Conservation (phyloP, 2,329 filamentous ascomycete genomes). For the Fusarium armeniacum region DNA sequence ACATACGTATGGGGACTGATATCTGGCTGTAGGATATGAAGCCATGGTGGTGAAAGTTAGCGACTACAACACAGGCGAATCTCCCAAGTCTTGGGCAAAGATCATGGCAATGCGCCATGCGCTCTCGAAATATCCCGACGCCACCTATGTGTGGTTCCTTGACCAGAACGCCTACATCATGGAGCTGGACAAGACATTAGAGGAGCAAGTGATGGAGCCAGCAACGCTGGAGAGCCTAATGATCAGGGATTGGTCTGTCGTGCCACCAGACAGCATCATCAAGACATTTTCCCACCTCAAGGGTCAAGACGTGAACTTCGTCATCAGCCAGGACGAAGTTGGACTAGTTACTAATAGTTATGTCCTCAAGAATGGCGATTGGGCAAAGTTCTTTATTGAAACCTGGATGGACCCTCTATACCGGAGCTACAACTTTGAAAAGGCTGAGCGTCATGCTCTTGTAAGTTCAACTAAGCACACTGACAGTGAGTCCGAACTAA, state of each 20-base stretch:
- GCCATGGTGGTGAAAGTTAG: constrained; percentile 84
- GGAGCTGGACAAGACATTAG: constrained; percentile 79
- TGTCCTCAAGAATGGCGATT: constrained; percentile 85
- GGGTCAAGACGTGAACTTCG: constrained; percentile 81
- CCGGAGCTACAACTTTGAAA: constrained; percentile 94
- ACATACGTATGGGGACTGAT: constrained; percentile 15
- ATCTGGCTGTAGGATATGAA: constrained; percentile 77
- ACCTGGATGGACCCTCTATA: constrained; percentile 97
- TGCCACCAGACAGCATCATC: constrained; percentile 96
- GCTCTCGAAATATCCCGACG: constrained; percentile 82
- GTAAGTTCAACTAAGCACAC: constrained; percentile 64
- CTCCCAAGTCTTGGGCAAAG: constrained; percentile 77
- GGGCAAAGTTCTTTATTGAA: constrained; percentile 93
- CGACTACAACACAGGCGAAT: constrained; percentile 78
- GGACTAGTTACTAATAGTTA: constrained; percentile 84
- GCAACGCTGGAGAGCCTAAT: constrained; percentile 80
- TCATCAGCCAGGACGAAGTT: constrained; percentile 86
- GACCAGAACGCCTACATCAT: constrained; percentile 90
- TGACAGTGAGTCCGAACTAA: not conserved
- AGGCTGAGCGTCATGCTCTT: constrained; percentile 91
- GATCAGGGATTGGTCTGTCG: constrained; percentile 87
- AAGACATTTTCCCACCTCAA: constrained; percentile 90
- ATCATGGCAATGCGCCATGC: constrained; percentile 92
- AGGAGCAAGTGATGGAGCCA: constrained; percentile 77
- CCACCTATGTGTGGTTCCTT: constrained; percentile 88